Percentiles rank a stretch among this genome's conserved stretches.
Conservation (phyloP, 495 filamentous ascomycete species). For the Astrothelium subdiscretum region DNA sequence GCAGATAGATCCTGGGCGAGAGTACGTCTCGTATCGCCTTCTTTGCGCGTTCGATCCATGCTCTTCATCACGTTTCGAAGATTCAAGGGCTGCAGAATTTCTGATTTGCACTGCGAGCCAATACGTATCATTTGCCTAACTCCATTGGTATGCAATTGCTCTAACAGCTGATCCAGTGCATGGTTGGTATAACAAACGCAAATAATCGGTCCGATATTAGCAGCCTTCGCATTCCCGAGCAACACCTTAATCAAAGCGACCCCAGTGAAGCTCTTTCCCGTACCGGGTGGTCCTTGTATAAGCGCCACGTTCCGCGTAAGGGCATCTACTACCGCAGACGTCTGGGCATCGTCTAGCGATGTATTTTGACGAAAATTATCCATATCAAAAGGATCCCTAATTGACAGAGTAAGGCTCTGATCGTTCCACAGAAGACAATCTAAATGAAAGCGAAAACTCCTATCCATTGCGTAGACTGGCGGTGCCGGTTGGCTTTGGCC, state of each 20-base stretch:
- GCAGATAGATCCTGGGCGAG: constrained; percentile 21
- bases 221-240: constrained; percentile 41
- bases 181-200: constrained; percentile 64
- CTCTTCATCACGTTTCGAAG: constrained; percentile 30
- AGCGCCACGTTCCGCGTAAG: constrained; percentile 47
- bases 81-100: constrained; percentile 38
- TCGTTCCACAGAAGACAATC: constrained; percentile 33
- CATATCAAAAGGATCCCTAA: constrained; percentile 31
- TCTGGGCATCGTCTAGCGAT: constrained; percentile 48
- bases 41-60: constrained; percentile 29
- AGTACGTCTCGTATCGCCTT: constrained; percentile 26
- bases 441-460: constrained; percentile 44
- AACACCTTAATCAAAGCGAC: constrained; percentile 51
- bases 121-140: constrained; percentile 57
- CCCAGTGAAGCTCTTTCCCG: constrained; percentile 59
- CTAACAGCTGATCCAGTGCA: constrained; percentile 62
- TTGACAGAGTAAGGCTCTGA: constrained; percentile 25
- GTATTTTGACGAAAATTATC: constrained; percentile 32
- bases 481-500: constrained; percentile 29
- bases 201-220: constrained; percentile 52
- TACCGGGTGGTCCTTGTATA: constrained; percentile 75
- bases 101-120: constrained; percentile 53
- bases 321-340: constrained; percentile 40
- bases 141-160: constrained; percentile 45
- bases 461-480: constrained; percentile 40